Percentiles rank a stretch among this genome's conserved stretches.
These are phyloP conservation scores for Ammopiptanthus mongolicus DNA, from an alignment of 306 rosid species.

Conservation along the genomic window DNA sequence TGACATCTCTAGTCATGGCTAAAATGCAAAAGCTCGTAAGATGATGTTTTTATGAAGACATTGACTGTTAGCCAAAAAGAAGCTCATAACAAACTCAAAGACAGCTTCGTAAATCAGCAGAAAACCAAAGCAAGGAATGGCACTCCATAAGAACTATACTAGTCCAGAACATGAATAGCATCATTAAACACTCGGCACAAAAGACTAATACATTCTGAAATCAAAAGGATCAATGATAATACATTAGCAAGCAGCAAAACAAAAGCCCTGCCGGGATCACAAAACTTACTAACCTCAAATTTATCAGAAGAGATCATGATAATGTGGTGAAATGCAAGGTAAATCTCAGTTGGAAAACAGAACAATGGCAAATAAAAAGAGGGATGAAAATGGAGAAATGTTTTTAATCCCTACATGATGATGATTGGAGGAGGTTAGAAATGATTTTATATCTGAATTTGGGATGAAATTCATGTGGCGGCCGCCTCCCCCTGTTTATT, in stretches of 20 bases:
- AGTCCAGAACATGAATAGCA: neutral
- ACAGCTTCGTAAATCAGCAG: neutral
- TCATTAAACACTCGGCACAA: too few species aligned
- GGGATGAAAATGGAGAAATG: neutral
- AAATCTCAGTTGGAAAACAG: neutral
- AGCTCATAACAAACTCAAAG: neutral
- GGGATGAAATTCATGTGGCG: neutral
- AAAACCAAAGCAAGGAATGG: neutral
- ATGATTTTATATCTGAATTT: neutral
- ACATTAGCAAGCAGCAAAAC: neutral
- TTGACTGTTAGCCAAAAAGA: neutral
- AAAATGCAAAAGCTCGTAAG: too few species aligned
- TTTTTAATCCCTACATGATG: neutral
- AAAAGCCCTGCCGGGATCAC: neutral
- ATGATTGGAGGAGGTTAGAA: neutral
- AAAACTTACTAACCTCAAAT: neutral
- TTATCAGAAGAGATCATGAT: neutral
- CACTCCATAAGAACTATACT: too few species aligned
- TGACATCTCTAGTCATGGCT: too few species aligned
- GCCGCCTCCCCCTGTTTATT: neutral
- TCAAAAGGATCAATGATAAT: neutral
- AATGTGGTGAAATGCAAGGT: neutral
- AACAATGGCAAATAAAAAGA: neutral
- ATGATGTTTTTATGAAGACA: neutral
- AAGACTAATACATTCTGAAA: neutral